Base-by-base conservation (phyloP, 164 flowering plant species). In the Paratinospora sagittata region DNA sequence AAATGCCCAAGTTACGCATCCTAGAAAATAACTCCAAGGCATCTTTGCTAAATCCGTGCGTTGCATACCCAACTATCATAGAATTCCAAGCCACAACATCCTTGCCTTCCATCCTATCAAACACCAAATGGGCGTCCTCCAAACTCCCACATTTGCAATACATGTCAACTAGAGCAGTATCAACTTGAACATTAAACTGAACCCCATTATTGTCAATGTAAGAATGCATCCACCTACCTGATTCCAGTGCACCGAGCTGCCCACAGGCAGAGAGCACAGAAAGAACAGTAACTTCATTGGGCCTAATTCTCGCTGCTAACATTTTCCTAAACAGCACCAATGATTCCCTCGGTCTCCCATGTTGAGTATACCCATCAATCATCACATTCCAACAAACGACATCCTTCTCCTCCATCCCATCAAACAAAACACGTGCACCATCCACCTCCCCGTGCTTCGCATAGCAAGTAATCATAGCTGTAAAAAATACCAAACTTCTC, bases 321-420 rank as follows among this genome's bases (percentile, higher is more conserved):
- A 90, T 88, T 62, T 69, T 60, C 66, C 82, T 71, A 75, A 93
- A 89, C 11, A 89, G 76, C 19, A 41, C 65, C 80, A 93, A 77
- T 45, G 87, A 79, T 71, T 83, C 89, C 17, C 75, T 75, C 8
- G 87, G 81, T 75, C 66, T 63, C 65, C 98, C 93, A 39, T 82
- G 79, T 63, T 90, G 90, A 10, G 83, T 58, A 69, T 87, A 87
- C 37, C 90, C 95, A 76, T 85, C 89, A 65, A 93, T 86, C 89
- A 90, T 88, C 72, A 83, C 98, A 70, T 87, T 89, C 98, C 98
- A 93, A 78, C 88, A 84, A 24, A 92, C 86, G 6, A 77, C 85
- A 77, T 90, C 96, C 72, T 81, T 85, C 71, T 85, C 88, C 10
- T 52, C 71, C 87, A 84, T 70, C 58, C 65, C 86, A 58, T 90